These are phyloP conservation scores for Penicillium fuscoglaucum DNA, from an alignment of 2,329 filamentous ascomycete genomes.

Conservation along the genomic window DNA sequence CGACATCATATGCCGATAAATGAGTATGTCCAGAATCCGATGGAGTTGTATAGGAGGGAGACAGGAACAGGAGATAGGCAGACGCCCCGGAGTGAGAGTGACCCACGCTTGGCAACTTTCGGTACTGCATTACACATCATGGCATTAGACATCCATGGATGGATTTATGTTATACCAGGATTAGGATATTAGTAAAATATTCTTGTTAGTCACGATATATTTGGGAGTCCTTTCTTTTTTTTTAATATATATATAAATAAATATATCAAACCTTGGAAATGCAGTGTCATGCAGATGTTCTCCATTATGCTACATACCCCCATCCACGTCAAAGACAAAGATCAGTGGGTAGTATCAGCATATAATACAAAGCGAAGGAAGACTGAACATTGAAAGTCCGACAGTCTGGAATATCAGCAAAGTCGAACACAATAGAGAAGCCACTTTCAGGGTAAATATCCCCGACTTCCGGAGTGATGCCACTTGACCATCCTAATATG, in stretches of 20 bases:
- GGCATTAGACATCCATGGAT: not conserved
- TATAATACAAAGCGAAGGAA: not conserved
- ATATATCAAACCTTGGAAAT: not conserved
- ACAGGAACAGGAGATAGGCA: constrained; percentile 8
- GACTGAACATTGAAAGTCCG: not conserved
- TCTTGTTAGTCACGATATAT: too few relatives aligned
- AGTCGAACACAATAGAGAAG: not conserved
- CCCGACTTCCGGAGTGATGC: constrained; percentile 4
- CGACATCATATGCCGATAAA: constrained; percentile 29
- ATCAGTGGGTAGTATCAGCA: not conserved
- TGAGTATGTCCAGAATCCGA: constrained; percentile 3
- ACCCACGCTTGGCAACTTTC: constrained; percentile 13
- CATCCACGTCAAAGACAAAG: not conserved
- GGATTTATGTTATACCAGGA: not conserved
- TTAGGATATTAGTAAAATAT: not conserved
- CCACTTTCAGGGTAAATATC: not conserved
- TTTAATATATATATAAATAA: too few relatives aligned
- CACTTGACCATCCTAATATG: not conserved
- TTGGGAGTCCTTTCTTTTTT: not conserved
- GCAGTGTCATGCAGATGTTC: constrained; percentile 2
- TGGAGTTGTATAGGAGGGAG: constrained; percentile 12
- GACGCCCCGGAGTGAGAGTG: constrained; percentile 10
- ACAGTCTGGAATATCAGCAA: not conserved
- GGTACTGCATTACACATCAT: constrained; percentile 10
- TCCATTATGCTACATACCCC: constrained; percentile 1